Conservation (phyloP, 371 early-diverging fungal genomes). For the Capniomyces stellatus region DNA sequence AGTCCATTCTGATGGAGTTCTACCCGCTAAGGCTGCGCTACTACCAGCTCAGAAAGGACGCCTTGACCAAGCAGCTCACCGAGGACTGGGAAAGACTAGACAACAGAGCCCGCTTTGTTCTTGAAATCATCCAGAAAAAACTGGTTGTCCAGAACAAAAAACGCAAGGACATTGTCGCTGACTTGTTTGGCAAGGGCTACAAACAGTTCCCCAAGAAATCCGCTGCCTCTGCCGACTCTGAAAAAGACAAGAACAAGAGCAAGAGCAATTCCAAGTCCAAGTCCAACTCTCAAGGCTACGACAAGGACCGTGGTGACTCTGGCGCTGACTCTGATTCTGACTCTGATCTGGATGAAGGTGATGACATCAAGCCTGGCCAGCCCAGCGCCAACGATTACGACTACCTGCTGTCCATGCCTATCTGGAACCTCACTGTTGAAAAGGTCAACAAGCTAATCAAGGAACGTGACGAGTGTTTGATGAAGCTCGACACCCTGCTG, state of each 20-base stretch:
- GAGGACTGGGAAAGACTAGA: constrained; percentile 62
- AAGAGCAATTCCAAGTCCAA: background rate
- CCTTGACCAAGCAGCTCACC: constrained; percentile 47
- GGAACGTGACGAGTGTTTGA: constrained; percentile 47
- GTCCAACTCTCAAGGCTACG: constrained; percentile 1
- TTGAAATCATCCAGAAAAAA: constrained; percentile 71
- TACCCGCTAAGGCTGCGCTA: constrained; percentile 71
- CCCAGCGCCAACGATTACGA: constrained; percentile 50
- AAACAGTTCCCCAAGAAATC: constrained; percentile 34
- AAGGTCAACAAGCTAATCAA: constrained; percentile 67
- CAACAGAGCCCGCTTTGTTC: constrained; percentile 88
- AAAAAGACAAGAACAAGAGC: constrained; percentile 6
- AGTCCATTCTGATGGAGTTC: constrained; percentile 87
- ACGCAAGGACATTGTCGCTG: constrained; percentile 55
- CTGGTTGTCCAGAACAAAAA: constrained; percentile 79
- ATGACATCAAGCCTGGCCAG: constrained; percentile 4
- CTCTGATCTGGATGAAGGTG: constrained; percentile 2
- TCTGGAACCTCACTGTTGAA: constrained; percentile 82
- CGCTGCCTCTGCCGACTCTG: constrained; percentile 1
- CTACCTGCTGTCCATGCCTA: constrained; percentile 88
- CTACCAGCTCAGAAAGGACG: constrained; percentile 85
- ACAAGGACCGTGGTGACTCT: constrained; percentile 20
- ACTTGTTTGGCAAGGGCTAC: constrained; percentile 58
- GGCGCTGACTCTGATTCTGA: constrained; percentile 30
- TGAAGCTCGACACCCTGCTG: constrained; percentile 50